phyloP scores from a whole-genome alignment of 78 protist genomes.

The Neovahlkampfia damariscottae region DNA sequence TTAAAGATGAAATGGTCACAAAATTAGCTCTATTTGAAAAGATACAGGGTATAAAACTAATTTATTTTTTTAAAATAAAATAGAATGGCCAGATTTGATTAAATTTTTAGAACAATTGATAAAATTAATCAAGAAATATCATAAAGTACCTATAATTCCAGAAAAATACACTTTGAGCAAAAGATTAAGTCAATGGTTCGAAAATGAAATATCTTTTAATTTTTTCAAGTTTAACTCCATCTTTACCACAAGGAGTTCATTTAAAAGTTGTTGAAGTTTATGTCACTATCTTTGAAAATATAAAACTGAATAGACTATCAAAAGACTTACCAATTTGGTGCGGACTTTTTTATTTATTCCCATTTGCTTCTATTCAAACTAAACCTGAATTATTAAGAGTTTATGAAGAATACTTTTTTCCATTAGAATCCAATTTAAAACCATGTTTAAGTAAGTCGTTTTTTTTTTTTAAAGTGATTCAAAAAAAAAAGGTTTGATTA shows the following conservation, averaged over 20 bases:
- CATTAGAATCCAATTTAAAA: constrained; percentile 1
- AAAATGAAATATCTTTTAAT: too few species aligned
- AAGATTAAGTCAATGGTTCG: constrained; percentile 34
- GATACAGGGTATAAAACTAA: too few species aligned
- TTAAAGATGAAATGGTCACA: neutral
- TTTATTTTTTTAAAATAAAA: too few species aligned
- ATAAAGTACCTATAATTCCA: neutral
- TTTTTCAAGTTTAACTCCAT: too few species aligned
- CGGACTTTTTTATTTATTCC: constrained; percentile 24
- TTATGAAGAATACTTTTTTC: constrained; percentile 21
- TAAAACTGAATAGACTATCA: constrained; percentile 8
- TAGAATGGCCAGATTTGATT: neutral
- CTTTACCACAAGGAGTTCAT: constrained; percentile 42
- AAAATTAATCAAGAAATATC: constrained; percentile 2
- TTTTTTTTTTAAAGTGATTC: too few species aligned
- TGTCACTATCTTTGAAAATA: constrained; percentile 7
- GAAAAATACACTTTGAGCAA: constrained; percentile 20
- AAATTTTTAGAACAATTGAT: neutral
- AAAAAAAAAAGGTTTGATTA: too few species aligned
- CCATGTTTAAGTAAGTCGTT: constrained; percentile 34
- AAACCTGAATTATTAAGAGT: constrained; percentile 23
- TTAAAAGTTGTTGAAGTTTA: constrained; percentile 25
- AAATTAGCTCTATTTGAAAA: neutral
- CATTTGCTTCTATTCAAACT: constrained; percentile 21
- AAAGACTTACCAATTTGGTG: constrained; percentile 20